Evolutionary conservation across 2,329 filamentous ascomycete genomes (phyloP).

Genomic region (Ophiostoma ips): DNA sequence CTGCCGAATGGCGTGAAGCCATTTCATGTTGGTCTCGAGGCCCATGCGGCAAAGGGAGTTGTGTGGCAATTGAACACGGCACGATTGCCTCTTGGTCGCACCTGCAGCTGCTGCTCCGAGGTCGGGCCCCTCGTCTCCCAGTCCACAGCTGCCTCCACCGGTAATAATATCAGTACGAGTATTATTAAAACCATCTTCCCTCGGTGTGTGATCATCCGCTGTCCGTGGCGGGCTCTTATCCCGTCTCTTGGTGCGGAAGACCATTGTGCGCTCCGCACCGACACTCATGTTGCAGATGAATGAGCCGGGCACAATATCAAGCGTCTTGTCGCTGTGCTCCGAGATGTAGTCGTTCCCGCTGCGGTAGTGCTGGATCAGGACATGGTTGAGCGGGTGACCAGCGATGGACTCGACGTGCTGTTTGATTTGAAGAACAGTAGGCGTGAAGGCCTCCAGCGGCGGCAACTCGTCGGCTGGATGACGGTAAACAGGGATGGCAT

Average conservation of each 20-base stretch:
- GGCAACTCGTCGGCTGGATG: conserved; percentile 85
- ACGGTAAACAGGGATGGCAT: conserved; percentile 73
- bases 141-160: conserved; percentile 6
- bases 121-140: conserved; percentile 4
- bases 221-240: conserved; percentile 22
- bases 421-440: conserved; percentile 56
- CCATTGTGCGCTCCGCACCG: conserved; percentile 84
- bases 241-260: conserved; percentile 65
- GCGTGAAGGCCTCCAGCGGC: conserved; percentile 60
- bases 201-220: no score
- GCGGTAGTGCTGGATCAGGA: conserved; percentile 87
- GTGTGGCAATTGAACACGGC: conserved; percentile 61
- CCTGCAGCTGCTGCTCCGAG: background rate
- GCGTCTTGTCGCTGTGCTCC: conserved; percentile 91
- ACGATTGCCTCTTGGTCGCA: background rate
- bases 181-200: no score
- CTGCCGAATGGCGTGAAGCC: conserved; percentile 83
- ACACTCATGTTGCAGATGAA: conserved; percentile 88
- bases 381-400: conserved; percentile 78
- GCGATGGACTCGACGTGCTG: conserved; percentile 54
- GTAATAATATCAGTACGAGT: no score
- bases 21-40: conserved; percentile 64
- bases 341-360: conserved; percentile 81
- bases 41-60: conserved; percentile 82
- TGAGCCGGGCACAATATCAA: conserved; percentile 71